Evolutionary conservation across 257 asterid genomes (phyloP), one percentile per base, ranked within the genome.

Genomic region (Fraxinus americana): DNA sequence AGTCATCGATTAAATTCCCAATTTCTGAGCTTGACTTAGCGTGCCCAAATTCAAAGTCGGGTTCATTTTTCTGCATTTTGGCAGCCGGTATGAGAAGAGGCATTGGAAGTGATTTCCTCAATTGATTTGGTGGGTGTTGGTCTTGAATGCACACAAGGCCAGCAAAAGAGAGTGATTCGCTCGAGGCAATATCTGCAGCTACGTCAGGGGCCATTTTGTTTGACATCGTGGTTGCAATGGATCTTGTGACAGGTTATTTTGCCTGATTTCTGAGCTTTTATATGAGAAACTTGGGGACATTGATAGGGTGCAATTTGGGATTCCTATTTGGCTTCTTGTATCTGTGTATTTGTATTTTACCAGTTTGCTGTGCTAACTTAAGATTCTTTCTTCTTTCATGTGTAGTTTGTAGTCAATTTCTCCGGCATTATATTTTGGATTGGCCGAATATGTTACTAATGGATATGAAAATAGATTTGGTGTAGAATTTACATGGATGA

Each of bases 151-250:
- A 82, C 41, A 88, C 85, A 1, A 88, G 84, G 82, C 88, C 80
- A 30, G 90, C 67, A 34, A 90, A 91, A 77, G 93, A 88, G 81
- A 90, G 89, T 0, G 95, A 90, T 59, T 87, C 87, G 11, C 72
- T 77, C 0, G 95, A 90, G 70, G 86, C 50, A 30, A 71, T 52
- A 80, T 90, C 93, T 17, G 79, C 84, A 3, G 79, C 78, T 29
- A 73, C 85, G 74, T 82, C 81, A 0, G 63, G 57, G n/a, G 71
- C 73, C 82, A 77, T 84, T 80, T 83, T 90, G 70, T 84, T 77
- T 34, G 79, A 45, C 81, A 79, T 82, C 74, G 9, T 85, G 79
- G 70, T n/a, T 63, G 50, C 19, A 14, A 57, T 54, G 77, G 52
- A 1, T 72, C 59, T 16, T 45, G 57, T 34, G 30, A 10, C 45